These are phyloP conservation scores for Brettanomyces nanus DNA, from an alignment of 805 yeast species.

Conservation along the genomic window DNA sequence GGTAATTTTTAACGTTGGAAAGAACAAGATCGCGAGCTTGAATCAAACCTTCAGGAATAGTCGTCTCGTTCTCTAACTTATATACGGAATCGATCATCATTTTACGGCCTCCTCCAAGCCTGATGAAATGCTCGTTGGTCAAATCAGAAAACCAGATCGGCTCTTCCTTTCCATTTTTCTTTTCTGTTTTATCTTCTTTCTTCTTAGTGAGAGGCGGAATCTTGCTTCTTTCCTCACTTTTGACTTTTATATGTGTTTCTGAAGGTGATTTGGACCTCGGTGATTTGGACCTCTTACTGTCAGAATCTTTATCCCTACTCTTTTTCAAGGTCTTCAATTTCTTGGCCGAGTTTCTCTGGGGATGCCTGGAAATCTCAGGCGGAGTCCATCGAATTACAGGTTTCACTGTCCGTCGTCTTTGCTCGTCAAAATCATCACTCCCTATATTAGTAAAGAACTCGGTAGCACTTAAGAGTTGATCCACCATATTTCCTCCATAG, in stretches of 20 bases:
- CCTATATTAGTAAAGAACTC: constrained; percentile 19
- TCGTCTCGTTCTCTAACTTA: constrained; percentile 13
- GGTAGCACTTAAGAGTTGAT: constrained; percentile 19
- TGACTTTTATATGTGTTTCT: neutral
- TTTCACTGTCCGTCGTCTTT: constrained; percentile 12
- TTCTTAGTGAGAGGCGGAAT: neutral
- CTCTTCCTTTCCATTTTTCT: constrained; percentile 11
- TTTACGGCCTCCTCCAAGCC: constrained; percentile 9
- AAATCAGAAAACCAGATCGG: constrained; percentile 8
- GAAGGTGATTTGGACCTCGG: neutral
- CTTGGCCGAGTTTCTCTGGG: neutral
- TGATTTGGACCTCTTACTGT: constrained; percentile 2
- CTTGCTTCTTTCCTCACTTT: neutral
- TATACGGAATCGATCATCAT: constrained; percentile 16
- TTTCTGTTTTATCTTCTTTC: constrained; percentile 5
- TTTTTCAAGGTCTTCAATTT: constrained; percentile 9
- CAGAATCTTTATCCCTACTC: neutral
- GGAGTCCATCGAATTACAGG: constrained; percentile 17
- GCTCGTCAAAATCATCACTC: constrained; percentile 13
- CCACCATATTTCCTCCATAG: constrained; percentile 14
- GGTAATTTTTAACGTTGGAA: constrained; percentile 17
- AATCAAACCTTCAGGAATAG: constrained; percentile 10
- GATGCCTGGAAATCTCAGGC: neutral
- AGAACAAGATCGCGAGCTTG: constrained; percentile 16
- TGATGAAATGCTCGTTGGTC: constrained; percentile 6